These are phyloP conservation scores for Entomortierella beljakovae DNA, from an alignment of 192 early-diverging fungal species.

Conservation along the genomic window DNA sequence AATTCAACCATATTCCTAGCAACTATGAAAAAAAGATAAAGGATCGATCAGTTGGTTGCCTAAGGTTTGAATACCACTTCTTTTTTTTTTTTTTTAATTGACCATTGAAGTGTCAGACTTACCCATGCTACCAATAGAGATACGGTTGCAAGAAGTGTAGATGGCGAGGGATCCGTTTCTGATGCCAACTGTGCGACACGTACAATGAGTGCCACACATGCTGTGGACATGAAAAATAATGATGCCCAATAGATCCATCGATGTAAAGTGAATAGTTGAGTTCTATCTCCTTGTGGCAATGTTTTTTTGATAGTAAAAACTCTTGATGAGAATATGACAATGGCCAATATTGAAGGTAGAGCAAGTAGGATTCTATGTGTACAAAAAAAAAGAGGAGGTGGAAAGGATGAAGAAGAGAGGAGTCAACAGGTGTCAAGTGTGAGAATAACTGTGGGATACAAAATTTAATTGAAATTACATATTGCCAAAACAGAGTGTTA, in stretches of 20 bases:
- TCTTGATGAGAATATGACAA: background rate
- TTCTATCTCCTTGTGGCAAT: background rate
- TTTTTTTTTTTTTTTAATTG: background rate
- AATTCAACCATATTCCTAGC: conserved; percentile 3
- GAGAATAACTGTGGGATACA: too few species aligned
- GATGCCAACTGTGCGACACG: too few species aligned
- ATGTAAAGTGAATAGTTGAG: background rate
- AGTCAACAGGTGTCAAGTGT: background rate
- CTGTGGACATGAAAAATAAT: too few species aligned
- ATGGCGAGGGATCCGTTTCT: too few species aligned
- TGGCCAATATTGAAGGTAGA: conserved; percentile 8
- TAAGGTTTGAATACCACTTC: background rate
- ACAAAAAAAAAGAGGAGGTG: background rate
- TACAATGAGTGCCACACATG: too few species aligned
- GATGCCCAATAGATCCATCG: background rate
- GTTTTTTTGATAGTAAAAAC: background rate
- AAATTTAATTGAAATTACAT: conserved; percentile 6
- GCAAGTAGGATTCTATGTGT: conserved; percentile 16
- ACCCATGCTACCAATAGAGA: too few species aligned
- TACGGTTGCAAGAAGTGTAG: too few species aligned
- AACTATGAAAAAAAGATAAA: conserved; percentile 4
- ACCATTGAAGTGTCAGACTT: background rate
- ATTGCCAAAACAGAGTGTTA: conserved; percentile 29
- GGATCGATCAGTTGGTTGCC: background rate
- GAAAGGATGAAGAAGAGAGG: too few species aligned